phyloP scores from a whole-genome alignment of 768 basidiomycete genomes.

The Crassisporium funariophilum region DNA sequence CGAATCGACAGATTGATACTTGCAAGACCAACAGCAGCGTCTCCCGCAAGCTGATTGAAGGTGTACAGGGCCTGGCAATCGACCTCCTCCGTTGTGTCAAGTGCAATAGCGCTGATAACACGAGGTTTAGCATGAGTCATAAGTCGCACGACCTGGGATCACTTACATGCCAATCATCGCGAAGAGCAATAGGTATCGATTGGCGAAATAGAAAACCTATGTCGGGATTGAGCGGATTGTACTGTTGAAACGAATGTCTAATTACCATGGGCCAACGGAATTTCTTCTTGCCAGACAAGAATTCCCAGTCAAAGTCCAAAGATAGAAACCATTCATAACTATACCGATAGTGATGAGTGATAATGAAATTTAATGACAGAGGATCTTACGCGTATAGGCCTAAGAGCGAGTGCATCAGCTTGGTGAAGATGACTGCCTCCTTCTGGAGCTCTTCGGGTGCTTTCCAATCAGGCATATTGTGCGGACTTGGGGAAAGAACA shows the following conservation, averaged over 20 bases:
- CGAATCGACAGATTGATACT: slow-evolving; percentile 63
- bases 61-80: slow-evolving; percentile 66
- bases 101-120: slow-evolving; percentile 46
- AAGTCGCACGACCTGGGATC: too few relatives aligned
- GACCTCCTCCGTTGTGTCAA: slow-evolving; percentile 49
- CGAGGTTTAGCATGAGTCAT: slow-evolving; percentile 4
- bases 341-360: slow-evolving; percentile 1
- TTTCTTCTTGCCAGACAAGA: slow-evolving; percentile 52
- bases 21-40: slow-evolving; percentile 56
- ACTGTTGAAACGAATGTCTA: neutral
- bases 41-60: slow-evolving; percentile 54
- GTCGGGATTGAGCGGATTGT: slow-evolving; percentile 1
- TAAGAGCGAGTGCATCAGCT: slow-evolving; percentile 58
- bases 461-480: slow-evolving; percentile 58
- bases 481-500: neutral
- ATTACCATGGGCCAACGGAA: slow-evolving; percentile 73
- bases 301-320: slow-evolving; percentile 64
- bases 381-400: slow-evolving; percentile 55
- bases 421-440: slow-evolving; percentile 47
- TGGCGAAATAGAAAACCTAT: slow-evolving; percentile 68
- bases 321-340: slow-evolving; percentile 70
- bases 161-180: slow-evolving; percentile 71
- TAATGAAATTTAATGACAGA: slow-evolving; percentile 1
- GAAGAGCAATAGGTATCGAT: slow-evolving; percentile 65
- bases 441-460: slow-evolving; percentile 46